phyloP scores from a whole-genome alignment of 2,329 filamentous ascomycete genomes.

The Colletotrichum sp. region DNA sequence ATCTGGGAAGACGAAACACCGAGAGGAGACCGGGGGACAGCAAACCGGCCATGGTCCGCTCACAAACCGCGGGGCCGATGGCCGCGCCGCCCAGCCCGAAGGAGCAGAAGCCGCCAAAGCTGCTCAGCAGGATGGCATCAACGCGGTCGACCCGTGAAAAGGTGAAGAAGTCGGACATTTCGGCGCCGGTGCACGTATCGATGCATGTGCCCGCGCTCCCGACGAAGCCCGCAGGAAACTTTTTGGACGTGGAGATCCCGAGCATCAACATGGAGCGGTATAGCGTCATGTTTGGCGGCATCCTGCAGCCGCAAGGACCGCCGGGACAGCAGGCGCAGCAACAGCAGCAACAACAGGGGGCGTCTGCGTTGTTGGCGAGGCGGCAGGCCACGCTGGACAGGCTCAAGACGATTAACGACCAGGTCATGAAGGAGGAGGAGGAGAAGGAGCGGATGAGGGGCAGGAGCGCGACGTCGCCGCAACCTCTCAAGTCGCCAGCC shows the following conservation, averaged over 20 bases:
- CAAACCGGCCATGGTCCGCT: conserved; percentile 48
- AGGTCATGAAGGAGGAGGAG: conserved; percentile 43
- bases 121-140: conserved; percentile 22
- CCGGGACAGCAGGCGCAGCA: conserved; percentile 38
- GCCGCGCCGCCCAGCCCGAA: conserved; percentile 4
- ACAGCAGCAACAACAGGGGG: conserved; percentile 41
- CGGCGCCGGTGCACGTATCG: conserved; percentile 30
- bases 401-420: conserved; percentile 59
- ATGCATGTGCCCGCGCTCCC: conserved; percentile 22
- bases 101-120: conserved; percentile 22
- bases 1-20: conserved; percentile 42
- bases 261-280: conserved; percentile 84
- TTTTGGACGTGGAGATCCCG: conserved; percentile 82
- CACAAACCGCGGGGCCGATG: conserved; percentile 42
- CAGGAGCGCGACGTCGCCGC: conserved; percentile 56
- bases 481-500: conserved; percentile 34
- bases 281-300: conserved; percentile 87
- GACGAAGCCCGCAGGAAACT: conserved; percentile 32
- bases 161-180: conserved; percentile 26
- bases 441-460: conserved; percentile 30
- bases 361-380: conserved; percentile 55
- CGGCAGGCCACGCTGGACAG: conserved; percentile 65
- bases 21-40: conserved; percentile 40
- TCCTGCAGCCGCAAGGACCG: conserved; percentile 58
- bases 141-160: conserved; percentile 17